Base-by-base conservation (phyloP, 129 eudicot genomes). In the Heracleum sosnowskyi region DNA sequence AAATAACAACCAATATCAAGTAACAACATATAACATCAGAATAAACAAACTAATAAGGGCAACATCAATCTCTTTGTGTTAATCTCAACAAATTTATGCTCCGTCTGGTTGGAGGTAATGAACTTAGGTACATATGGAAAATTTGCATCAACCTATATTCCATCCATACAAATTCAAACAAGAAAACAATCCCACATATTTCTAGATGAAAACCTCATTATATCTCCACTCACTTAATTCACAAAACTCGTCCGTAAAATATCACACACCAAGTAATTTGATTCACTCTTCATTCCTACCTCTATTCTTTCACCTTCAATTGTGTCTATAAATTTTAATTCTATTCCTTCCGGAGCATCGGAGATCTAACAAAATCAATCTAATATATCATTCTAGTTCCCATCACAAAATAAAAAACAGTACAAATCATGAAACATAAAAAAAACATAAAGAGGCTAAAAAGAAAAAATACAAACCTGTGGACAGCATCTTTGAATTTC, bases 401-500 rank as follows among this genome's bases (percentile, higher is more conserved):
- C 34, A 26, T 64, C 5, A 60, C 33, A 18, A 20, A 62, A 62
- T 0, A 28, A 13, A 64, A 29, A 11, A 17, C 37, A 60, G 12
- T 33, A 57, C 4, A 1, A 57, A 24, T 24, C 31, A 55, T 24
- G 8, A 24, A 62, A 29, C 22, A 57, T 20, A 10, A 55, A 24
- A 12, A 11, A 44, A 44, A 44, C 47, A 44, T 3, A 37, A 57
- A 57, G 64, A 57, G 11, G 11, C 5, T 20, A n/a, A 57, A 35
- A 18, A 5, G 6, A 1, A 31, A 71, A 22, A 57, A 24, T 34
- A 5, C 53, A 1, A 83, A 92, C 97, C 82, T 87, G 77, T 92
- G 97, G 17, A 83, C 97, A 77, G 92, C 83, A 77, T 90, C 97
- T 89, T 85, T 90, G 74, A 88, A 92, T 79, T 92, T 92, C 89